Evolutionary conservation across 208 protist species (phyloP), one percentile per base, ranked within the genome.

Genomic region (Trypanosoma conorhini): DNA sequence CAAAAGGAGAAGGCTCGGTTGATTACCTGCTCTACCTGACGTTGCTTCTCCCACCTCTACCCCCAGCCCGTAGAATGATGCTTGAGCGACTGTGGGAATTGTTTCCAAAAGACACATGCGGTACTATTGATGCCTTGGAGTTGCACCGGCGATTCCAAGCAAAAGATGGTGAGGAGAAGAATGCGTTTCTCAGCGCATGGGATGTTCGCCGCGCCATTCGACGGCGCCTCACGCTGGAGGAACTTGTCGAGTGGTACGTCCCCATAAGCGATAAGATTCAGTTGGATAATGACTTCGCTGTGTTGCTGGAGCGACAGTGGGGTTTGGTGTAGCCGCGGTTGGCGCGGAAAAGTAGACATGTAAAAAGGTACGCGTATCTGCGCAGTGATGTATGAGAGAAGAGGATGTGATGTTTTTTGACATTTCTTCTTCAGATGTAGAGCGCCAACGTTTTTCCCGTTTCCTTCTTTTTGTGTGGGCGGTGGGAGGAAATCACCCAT

Each of bases 221-320:
- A 0, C 81, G 86, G 0, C 79, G 82, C 56, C 72, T 91, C 12
- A 61, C 60, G 4, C 61, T 91, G 0, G 77, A 81, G 44, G 87
- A 93, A 69, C 28, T 93, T 13, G 7, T 88, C 26, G 84, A 92
- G 70, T 96, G 91, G 91, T 92, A 92, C 73, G 76, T 69, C 0
- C 86, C 91, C 13, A 74, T 82, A 66, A 93, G 86, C 56, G 61
- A 63, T 12, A 58, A 30, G 21, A 74, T 85, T 60, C 48, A 80
- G 55, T 63, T 80, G 13, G 91, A 96, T 70, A 88, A 84, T 40
- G 85, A 86, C 30, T 95, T 95, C 51, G 87, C 87, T 50, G 64
- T 42, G 0, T 52, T 92, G 1, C 62, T 95, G 28, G 76, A 73
- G 35, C 75, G 79, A 1, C 86, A 91, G 74, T 94, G 89, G 89